Base-by-base conservation (phyloP, 2,329 filamentous ascomycete species). In the Mariannaea elegans region DNA sequence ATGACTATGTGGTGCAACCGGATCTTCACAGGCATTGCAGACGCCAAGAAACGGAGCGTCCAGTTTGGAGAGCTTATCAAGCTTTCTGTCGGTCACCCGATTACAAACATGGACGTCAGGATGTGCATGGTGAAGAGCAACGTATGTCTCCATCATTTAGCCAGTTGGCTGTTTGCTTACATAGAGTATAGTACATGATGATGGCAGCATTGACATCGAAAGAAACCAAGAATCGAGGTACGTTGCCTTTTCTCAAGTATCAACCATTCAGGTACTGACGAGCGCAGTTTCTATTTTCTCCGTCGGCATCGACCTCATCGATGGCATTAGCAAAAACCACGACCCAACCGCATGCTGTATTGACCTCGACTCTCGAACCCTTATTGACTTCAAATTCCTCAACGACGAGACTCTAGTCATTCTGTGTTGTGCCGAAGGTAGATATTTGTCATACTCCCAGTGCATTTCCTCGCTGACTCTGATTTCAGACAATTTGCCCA, bases 381-480 rank as follows among this genome's bases (percentile, higher is more conserved):
- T 89, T 14, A 73, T 86, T 18, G 89, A 93, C 71, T 73, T 90
- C 13, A 88, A 89, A 70, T 92, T 93, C 68, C 81, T 91, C 41
- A 82, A 90, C 66, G 85, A 90, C 55, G 75, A 81, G 12, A 81
- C 78, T 0, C 72, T 93, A 2, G 79, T 93, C 52, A 65, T 91
- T 2, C 81, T 93, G 2, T 75, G 84, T 83, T 75, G 70, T 72
- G 41, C 65, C 51, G 21, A 70, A 67, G 78, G 82, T 80, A 69
- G 39, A 16, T 52, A 18, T 66, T 62, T 18, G 4, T 59, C 7
- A 8, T 6, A 8, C 44, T 19, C 38, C 42, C 9, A 36, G 23
- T 24, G n/a, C n/a, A 7, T n/a, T 7, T 12, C 21, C 13, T 10
- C 5, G 19, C 21, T 29, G 14, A 34, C 1, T 16, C 24, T 5